Conservation (phyloP, 148 eudicot genomes). For the Spergularia marina region DNA sequence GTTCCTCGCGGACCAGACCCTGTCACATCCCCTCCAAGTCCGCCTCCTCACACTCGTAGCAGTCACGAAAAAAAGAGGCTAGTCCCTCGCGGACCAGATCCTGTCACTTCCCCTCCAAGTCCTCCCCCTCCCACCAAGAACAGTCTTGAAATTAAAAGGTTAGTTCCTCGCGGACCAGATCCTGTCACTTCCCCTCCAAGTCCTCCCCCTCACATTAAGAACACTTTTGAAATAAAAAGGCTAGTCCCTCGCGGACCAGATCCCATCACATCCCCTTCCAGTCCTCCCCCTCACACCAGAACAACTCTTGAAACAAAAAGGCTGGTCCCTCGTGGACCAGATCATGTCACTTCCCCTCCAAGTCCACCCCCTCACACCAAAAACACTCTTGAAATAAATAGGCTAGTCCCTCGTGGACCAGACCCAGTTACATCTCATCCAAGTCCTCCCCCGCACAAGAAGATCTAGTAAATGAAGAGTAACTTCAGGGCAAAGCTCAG, state of each 20-base stretch:
- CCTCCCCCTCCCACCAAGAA: neutral
- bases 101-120: neutral
- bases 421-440: no score
- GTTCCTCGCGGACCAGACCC: neutral
- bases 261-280: neutral
- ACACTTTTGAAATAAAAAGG: neutral
- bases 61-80: neutral
- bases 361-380: no score
- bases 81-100: neutral
- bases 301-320: neutral
- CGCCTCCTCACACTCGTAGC: neutral
- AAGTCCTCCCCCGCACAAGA: neutral
- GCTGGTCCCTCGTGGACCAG: no score
- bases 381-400: no score
- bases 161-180: neutral
- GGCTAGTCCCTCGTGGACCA: no score
- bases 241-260: neutral
- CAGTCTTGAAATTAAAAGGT: neutral
- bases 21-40: neutral
- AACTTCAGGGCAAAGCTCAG: neutral
- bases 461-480: neutral
- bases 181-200: neutral
- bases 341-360: no score
- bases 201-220: neutral
- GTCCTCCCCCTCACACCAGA: neutral